Evolutionary conservation across 148 eudicot genomes (phyloP).

Genomic region (Vaccinium corymbosum): DNA sequence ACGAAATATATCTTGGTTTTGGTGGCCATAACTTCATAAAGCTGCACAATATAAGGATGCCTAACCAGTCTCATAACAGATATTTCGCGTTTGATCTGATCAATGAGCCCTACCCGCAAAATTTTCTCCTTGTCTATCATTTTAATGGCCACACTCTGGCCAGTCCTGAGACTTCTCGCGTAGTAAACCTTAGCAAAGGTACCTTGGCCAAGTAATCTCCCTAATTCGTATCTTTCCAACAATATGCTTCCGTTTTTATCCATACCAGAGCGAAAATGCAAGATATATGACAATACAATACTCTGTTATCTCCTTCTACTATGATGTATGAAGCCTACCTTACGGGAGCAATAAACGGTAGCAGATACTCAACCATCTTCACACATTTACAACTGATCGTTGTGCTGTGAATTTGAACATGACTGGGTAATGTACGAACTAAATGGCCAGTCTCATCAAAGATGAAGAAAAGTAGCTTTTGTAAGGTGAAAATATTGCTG

Average conservation of each 20-base stretch:
- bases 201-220: constrained; percentile 74
- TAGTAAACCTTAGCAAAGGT: constrained; percentile 72
- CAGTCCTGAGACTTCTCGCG: constrained; percentile 48
- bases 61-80: constrained; percentile 58
- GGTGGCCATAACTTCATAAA: constrained; percentile 82
- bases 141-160: constrained; percentile 74
- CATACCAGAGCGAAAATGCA: constrained; percentile 25
- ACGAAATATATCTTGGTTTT: constrained; percentile 69
- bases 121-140: constrained; percentile 68
- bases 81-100: constrained; percentile 71
- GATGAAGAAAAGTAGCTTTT: constrained; percentile 14
- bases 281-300: not conserved
- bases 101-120: constrained; percentile 47
- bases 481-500: constrained; percentile 12
- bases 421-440: constrained; percentile 17
- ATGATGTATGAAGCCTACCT: not conserved
- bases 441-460: constrained; percentile 22
- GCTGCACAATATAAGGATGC: constrained; percentile 58
- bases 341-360: not conserved
- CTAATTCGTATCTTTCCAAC: constrained; percentile 67
- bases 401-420: constrained; percentile 15
- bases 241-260: constrained; percentile 37
- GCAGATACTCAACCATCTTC: constrained; percentile 26
- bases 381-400: not conserved
- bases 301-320: constrained; percentile 5